Evolutionary conservation across 805 yeast genomes (phyloP).

Genomic region (Cyberlindnera bimundalis): DNA sequence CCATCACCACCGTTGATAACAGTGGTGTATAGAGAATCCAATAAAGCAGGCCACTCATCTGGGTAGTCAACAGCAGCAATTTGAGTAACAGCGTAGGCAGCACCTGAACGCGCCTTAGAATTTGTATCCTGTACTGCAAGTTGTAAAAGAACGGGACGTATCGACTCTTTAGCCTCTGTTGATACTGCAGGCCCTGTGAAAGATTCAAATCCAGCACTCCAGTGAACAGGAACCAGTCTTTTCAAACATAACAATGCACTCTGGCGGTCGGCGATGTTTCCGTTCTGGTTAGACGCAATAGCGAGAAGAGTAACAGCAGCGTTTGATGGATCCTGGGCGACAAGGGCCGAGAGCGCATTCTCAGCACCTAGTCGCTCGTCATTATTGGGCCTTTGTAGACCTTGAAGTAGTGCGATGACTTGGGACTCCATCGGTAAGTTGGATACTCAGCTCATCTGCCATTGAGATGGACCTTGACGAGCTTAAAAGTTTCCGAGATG

Average conservation of each 20-base stretch:
- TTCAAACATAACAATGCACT: conserved; percentile 64
- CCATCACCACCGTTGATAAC: conserved; percentile 21
- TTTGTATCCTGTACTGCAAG: conserved; percentile 43
- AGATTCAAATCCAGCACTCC: conserved; percentile 83
- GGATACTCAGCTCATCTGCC: too few relatives aligned
- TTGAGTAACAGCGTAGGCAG: conserved; percentile 74
- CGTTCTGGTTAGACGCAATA: conserved; percentile 33
- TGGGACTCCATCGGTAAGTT: conserved; percentile 7
- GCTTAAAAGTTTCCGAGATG: not conserved
- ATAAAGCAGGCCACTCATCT: conserved; percentile 87
- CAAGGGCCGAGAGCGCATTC: conserved; percentile 35
- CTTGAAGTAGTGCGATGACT: conserved; percentile 22
- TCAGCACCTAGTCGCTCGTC: conserved; percentile 30
- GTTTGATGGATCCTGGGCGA: conserved; percentile 47
- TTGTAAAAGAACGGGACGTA: conserved; percentile 49
- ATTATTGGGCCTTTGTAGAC: conserved; percentile 40
- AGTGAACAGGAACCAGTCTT: conserved; percentile 62
- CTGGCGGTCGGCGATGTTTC: conserved; percentile 46
- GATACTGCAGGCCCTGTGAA: conserved; percentile 64
- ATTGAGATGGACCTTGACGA: too few relatives aligned
- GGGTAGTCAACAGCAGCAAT: conserved; percentile 90
- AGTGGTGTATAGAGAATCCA: conserved; percentile 45
- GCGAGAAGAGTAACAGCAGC: conserved; percentile 41
- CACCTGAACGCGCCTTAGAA: conserved; percentile 60
- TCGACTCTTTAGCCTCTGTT: conserved; percentile 45